These are phyloP conservation scores for Penicillium sp. DNA, from an alignment of 2,329 filamentous ascomycete species.

Conservation along the genomic window DNA sequence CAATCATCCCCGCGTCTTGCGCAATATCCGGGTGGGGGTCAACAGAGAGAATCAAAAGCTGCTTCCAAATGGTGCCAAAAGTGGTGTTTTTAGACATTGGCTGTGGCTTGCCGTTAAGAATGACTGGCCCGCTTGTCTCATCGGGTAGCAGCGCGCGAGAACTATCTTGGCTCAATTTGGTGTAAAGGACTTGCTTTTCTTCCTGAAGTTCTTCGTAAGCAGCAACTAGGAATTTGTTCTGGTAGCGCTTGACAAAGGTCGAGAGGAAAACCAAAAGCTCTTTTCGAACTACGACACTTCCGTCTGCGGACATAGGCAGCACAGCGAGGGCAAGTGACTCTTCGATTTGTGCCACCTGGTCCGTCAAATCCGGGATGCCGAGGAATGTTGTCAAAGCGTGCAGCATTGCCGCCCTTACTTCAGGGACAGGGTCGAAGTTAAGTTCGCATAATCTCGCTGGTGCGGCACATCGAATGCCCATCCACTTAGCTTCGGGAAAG, in stretches of 20 bases:
- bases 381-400: slow-evolving; percentile 93
- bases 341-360: slow-evolving; percentile 88
- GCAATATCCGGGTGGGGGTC: slow-evolving; percentile 95
- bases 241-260: slow-evolving; percentile 85
- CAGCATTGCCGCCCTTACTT: slow-evolving; percentile 91
- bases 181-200: slow-evolving; percentile 72
- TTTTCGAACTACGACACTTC: slow-evolving; percentile 90
- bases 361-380: slow-evolving; percentile 88
- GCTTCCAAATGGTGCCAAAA: slow-evolving; percentile 93
- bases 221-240: slow-evolving; percentile 88
- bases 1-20: slow-evolving; percentile 78
- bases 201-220: slow-evolving; percentile 90
- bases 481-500: slow-evolving; percentile 91
- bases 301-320: slow-evolving; percentile 89
- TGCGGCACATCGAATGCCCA: slow-evolving; percentile 86
- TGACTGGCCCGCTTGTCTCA: slow-evolving; percentile 25
- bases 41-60: slow-evolving; percentile 85
- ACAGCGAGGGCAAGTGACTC: slow-evolving; percentile 88
- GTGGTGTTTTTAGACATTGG: slow-evolving; percentile 79
- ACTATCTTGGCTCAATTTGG: slow-evolving; percentile 51
- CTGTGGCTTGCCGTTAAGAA: slow-evolving; percentile 34
- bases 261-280: slow-evolving; percentile 94
- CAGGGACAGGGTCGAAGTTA: slow-evolving; percentile 83
- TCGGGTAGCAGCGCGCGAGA: slow-evolving; percentile 28
- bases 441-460: slow-evolving; percentile 80